Percentiles rank a stretch among this genome's conserved stretches.
These are phyloP conservation scores for Exophiala xenobiotica DNA, from an alignment of 2,329 filamentous ascomycete species.

Conservation along the genomic window DNA sequence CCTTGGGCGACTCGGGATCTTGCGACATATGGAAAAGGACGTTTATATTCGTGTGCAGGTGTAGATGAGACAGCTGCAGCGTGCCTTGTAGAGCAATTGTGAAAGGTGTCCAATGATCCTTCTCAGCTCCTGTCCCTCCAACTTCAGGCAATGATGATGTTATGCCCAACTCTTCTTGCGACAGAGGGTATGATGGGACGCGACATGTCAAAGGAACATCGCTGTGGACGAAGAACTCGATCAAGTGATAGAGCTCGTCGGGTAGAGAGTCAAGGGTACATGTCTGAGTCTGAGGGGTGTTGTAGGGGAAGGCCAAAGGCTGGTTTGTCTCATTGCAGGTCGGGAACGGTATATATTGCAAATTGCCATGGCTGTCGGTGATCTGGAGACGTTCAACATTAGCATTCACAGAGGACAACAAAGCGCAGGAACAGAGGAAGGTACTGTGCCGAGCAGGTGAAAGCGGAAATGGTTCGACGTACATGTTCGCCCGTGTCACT, in stretches of 20 bases:
- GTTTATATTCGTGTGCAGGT: conserved; percentile 86
- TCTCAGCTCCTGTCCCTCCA: conserved; percentile 33
- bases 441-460: too few relatives aligned
- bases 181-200: conserved; percentile 72
- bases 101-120: conserved; percentile 68
- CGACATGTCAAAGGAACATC: conserved; percentile 92
- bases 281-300: conserved; percentile 63
- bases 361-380: conserved; percentile 73
- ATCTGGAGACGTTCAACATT: conserved; percentile 49
- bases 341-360: conserved; percentile 90
- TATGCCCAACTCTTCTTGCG: conserved; percentile 26
- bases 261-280: conserved; percentile 53
- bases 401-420: too few relatives aligned
- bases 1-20: conserved; percentile 34
- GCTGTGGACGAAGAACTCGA: conserved; percentile 93
- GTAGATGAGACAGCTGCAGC: conserved; percentile 82
- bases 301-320: conserved; percentile 77
- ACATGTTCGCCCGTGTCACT: conserved; percentile 85
- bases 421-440: too few relatives aligned
- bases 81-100: conserved; percentile 88
- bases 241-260: conserved; percentile 55
- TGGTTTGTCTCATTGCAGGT: conserved; percentile 85
- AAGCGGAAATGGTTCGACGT: too few relatives aligned
- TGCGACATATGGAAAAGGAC: conserved; percentile 68
- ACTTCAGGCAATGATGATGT: conserved; percentile 23